Evolutionary conservation across 495 filamentous ascomycete genomes (phyloP), one percentile per base, ranked within the genome.

Genomic region (Podospora tetraspora): DNA sequence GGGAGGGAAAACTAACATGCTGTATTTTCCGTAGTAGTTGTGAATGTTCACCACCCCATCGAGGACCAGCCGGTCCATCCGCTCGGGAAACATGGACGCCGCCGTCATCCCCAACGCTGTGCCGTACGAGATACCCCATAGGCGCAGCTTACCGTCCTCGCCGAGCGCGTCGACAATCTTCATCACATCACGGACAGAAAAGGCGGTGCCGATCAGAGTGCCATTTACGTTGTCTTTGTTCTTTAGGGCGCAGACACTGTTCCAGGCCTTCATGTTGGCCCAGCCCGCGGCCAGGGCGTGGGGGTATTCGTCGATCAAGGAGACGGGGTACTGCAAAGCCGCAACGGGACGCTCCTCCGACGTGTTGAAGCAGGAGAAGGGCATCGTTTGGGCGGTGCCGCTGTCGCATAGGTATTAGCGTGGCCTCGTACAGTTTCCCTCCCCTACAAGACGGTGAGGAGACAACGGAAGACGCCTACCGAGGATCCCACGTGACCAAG

Each of bases 91-190:
- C 77, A 84, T 79, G 64, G 78, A 75, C 19, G 78, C 79, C 9
- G 76, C 66, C 1, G 77, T 81, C 5, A 73, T 77, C 9, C 81
- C 81, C 3, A 84, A 67, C 0, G 71, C 73, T 0, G 80, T 83
- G 12, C 81, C 80, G 61, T 84, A 84, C 3, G 79, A 82, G 56
- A 79, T 70, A 7, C 81, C 82, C 80, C 78, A 84, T 66, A 77
- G 84, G 60, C 80, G 71, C 23, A 85, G 60, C 66, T 83, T 16
- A 0, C 83, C 81, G 66, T 84, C 79, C 43, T 84, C 76, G 62
- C 72, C 76, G 11, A 83, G 64, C 8, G 80, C 76, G 70, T 82
- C 79, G 21, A 82, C 79, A 30, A 82, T 73, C 19, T 73, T 66
- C 78, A 86, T 79, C 57, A 82, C 71, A 62, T 83, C 79, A 64